A percentile compares a stretch with the other conserved stretches of the same genome.
These are phyloP conservation scores for Fusarium armeniacum DNA, from an alignment of 2,329 filamentous ascomycete genomes.

Conservation along the genomic window DNA sequence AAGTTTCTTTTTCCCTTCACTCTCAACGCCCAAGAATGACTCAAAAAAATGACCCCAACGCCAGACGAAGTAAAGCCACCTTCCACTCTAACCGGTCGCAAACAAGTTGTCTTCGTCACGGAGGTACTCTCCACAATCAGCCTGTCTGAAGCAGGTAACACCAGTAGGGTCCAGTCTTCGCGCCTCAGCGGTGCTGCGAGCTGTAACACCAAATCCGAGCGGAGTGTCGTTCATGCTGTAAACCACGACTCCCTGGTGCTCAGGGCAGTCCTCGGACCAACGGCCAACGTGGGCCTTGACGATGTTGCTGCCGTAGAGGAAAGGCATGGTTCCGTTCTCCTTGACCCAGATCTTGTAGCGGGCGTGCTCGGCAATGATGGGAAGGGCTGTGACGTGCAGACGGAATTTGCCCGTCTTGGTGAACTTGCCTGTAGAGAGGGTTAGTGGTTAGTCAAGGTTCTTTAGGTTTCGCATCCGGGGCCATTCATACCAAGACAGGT, in stretches of 20 bases:
- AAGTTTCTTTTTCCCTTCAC: conserved; percentile 37
- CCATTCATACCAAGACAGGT: conserved; percentile 76
- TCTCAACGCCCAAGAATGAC: conserved; percentile 44
- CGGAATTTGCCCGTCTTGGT: conserved; percentile 97
- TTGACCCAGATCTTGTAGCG: conserved; percentile 98
- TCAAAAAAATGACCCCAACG: conserved; percentile 46
- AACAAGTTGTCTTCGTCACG: conserved; percentile 82
- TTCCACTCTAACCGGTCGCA: conserved; percentile 60
- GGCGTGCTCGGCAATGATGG: conserved; percentile 89
- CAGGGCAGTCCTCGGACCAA: conserved; percentile 91
- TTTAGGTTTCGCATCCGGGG: too few relatives aligned
- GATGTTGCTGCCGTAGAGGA: conserved; percentile 92
- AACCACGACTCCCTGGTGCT: conserved; percentile 92
- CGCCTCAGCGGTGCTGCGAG: conserved; percentile 86
- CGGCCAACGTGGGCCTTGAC: conserved; percentile 79
- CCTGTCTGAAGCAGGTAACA: conserved; percentile 90
- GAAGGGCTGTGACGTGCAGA: conserved; percentile 89
- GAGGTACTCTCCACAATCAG: conserved; percentile 94
- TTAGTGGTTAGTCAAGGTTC: conserved; percentile 26
- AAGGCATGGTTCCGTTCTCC: conserved; percentile 96
- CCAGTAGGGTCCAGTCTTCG: conserved; percentile 90
- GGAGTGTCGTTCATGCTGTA: conserved; percentile 93
- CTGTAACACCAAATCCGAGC: conserved; percentile 93
- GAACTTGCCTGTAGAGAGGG: conserved; percentile 77
- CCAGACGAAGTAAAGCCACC: conserved; percentile 36